Percentiles rank a stretch among this genome's conserved stretches.
Conservation (phyloP, 31 red algal genomes). For the Porphyra umbilicalis region DNA sequence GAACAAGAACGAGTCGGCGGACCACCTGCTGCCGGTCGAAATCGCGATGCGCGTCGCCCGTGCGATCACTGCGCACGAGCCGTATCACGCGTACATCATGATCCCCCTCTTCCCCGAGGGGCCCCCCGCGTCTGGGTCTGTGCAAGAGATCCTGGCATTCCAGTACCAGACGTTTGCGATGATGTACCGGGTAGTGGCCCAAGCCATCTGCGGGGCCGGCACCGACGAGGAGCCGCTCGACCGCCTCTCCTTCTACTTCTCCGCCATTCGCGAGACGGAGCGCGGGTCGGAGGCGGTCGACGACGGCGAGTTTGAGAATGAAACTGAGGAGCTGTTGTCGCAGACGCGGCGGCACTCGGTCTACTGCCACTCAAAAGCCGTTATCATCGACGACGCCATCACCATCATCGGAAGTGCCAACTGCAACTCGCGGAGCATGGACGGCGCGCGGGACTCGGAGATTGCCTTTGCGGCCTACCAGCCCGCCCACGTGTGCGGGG, state of each 20-base stretch:
- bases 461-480: conserved; percentile 70
- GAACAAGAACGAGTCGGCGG: not conserved
- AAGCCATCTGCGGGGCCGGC: conserved; percentile 35
- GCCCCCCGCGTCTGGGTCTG: conserved; percentile 54
- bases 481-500: conserved; percentile 31
- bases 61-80: not conserved
- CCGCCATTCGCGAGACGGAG: conserved; percentile 55
- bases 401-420: conserved; percentile 77
- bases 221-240: conserved; percentile 23
- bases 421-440: conserved; percentile 64
- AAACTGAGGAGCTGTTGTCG: conserved; percentile 26
- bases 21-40: conserved; percentile 1
- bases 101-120: conserved; percentile 79
- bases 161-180: conserved; percentile 50
- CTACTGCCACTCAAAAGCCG: conserved; percentile 72
- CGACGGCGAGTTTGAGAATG: conserved; percentile 45
- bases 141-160: conserved; percentile 76
- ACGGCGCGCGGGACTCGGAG: conserved; percentile 74
- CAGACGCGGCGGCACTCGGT: conserved; percentile 50
- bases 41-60: not conserved
- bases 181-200: conserved; percentile 37
- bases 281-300: conserved; percentile 28
- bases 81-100: conserved; percentile 41
- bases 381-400: conserved; percentile 64
- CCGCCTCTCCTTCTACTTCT: conserved; percentile 53